Evolutionary conservation across 139 green algal genomes (phyloP).

Genomic region (Dunaliella sp.): DNA sequence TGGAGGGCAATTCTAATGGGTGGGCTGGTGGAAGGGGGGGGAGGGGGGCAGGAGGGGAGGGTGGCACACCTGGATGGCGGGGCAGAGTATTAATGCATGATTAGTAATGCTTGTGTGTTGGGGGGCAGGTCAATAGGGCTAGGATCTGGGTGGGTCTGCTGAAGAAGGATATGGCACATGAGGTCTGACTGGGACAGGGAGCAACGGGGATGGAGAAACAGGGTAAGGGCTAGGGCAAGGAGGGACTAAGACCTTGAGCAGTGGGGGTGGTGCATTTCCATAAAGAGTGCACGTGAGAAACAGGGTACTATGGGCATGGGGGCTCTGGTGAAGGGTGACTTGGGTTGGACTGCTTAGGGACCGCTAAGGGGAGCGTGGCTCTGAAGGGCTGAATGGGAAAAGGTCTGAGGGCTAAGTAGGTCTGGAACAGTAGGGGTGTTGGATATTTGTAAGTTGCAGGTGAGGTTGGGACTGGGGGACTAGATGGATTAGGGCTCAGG

Average conservation of each 20-base stretch:
- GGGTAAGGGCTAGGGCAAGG: background rate
- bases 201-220: background rate
- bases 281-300: background rate
- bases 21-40: background rate
- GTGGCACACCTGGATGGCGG: background rate
- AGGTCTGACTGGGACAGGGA: no score
- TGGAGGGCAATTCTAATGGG: background rate
- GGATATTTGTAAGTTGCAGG: no score
- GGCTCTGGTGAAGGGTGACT: background rate
- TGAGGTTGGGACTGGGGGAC: no score
- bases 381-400: background rate
- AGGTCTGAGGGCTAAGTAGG: background rate
- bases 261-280: background rate
- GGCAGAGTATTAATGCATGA: background rate
- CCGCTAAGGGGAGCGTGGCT: background rate
- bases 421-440: no score
- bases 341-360: background rate
- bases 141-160: no score
- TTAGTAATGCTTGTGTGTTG: background rate
- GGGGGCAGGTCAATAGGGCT: background rate
- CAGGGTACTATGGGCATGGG: background rate
- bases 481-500: no score
- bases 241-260: background rate
- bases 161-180: no score
- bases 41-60: no score